Evolutionary conservation across 352 stramenopile species (phyloP).

Genomic region (Peronosclerospora sorghi): DNA sequence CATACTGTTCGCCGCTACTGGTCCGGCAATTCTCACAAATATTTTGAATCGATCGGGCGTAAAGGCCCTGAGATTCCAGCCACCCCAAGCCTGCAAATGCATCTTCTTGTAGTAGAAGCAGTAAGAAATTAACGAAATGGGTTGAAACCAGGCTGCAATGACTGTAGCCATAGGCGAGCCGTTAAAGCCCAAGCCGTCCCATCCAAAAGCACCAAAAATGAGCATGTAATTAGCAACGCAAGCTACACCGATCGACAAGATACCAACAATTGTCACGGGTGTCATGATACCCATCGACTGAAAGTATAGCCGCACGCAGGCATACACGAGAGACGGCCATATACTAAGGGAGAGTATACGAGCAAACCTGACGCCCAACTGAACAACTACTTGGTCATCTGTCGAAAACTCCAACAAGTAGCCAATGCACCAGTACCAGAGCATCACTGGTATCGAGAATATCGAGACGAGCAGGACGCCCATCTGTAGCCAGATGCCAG

Average conservation of each 20-base stretch:
- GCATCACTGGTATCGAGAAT: conserved; percentile 35
- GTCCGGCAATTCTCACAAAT: conserved; percentile 55
- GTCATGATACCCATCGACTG: conserved; percentile 75
- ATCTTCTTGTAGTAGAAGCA: conserved; percentile 66
- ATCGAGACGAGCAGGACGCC: conserved; percentile 37
- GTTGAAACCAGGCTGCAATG: conserved; percentile 74
- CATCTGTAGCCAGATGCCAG: conserved; percentile 67
- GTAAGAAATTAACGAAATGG: conserved; percentile 59
- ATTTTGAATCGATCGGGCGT: conserved; percentile 46
- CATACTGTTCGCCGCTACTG: conserved; percentile 51
- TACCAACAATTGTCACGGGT: conserved; percentile 57
- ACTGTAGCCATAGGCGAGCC: conserved; percentile 66
- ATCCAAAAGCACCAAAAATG: conserved; percentile 47
- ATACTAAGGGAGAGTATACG: conserved; percentile 73
- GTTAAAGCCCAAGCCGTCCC: conserved; percentile 56
- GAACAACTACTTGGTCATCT: conserved; percentile 48
- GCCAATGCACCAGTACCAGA: conserved; percentile 61
- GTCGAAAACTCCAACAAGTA: conserved; percentile 52
- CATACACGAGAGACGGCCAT: conserved; percentile 66
- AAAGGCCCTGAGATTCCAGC: conserved; percentile 51
- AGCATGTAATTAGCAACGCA: conserved; percentile 52
- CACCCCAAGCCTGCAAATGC: conserved; percentile 58
- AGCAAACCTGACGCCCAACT: conserved; percentile 53
- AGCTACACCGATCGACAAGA: conserved; percentile 52
- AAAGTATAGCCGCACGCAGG: conserved; percentile 72